Evolutionary conservation across 768 basidiomycete genomes (phyloP), one percentile per base, ranked within the genome.

Genomic region (Mrakia hoshinonis): DNA sequence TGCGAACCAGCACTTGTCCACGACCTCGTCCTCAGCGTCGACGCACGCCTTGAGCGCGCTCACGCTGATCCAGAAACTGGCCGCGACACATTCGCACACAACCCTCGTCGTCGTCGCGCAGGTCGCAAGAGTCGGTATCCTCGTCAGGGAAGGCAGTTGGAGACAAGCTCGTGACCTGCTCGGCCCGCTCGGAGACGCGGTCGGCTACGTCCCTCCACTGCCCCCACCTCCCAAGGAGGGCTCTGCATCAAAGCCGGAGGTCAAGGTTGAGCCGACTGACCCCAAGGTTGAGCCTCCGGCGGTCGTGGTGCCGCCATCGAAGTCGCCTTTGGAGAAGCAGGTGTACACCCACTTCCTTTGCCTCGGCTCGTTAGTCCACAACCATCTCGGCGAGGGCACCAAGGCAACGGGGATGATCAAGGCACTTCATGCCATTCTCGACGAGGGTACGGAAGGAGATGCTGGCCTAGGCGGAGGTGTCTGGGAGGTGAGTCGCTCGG

Each of bases 401-500:
- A 26, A 43, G 26, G 34, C 48, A 26, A 64, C 52, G 29, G 46
- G 34, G 18, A 64, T 66, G 62, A 52, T 72, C 22, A 72, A 67
- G 43, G 43, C 22, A 15, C 54, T 72, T 34, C 70, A 72, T 60
- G 64, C 55, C 0, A 22, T 67, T 2, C 47, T 72, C 36, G 70
- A 72, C 34, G 64, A 58, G 49, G 64, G 43, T 10, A 47, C 22
- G 4, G 46, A 58, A 3, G 70, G 70, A 2, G 38, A 29, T 24
- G 70, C 54, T 20, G 70, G 70, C 0, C 9, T 66, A 9, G 70
- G 70, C 1, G 70, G 70, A 22, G 70, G 70, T 11, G n/a, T 64
- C 36, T 58, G 63, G 52, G 70, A 72, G 64, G 70, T 66, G 11
- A 66, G 64, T 49, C 54, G 26, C 22, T 64, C 38, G 29, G 24